Evolutionary conservation across 2,329 filamentous ascomycete genomes (phyloP).

Genomic region (Aureobasidium sp.): DNA sequence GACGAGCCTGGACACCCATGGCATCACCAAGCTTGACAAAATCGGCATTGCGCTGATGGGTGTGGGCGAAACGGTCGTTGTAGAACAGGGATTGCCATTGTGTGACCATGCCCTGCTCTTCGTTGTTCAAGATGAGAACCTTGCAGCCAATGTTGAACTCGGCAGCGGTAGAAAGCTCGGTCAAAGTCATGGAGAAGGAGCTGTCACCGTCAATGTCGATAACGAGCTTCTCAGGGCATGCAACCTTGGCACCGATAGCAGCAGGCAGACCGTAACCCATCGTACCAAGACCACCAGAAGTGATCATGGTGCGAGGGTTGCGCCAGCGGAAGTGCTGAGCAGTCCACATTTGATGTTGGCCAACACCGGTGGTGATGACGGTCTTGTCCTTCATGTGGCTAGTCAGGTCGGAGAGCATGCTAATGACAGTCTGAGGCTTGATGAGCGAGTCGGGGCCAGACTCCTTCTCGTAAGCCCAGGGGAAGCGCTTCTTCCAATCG

Average conservation of each 20-base stretch:
- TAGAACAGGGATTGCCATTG: conserved; percentile 99
- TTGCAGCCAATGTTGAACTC: conserved; percentile 98
- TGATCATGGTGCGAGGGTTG: conserved; percentile 87
- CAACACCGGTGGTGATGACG: conserved; percentile 88
- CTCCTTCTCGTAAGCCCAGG: conserved; percentile 75
- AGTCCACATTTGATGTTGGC: conserved; percentile 98
- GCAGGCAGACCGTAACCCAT: conserved; percentile 96
- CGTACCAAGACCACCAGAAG: conserved; percentile 87
- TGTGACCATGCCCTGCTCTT: conserved; percentile 97
- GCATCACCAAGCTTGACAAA: conserved; percentile 90
- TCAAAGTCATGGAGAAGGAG: conserved; percentile 98
- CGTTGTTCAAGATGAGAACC: conserved; percentile 91
- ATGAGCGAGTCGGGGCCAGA: conserved; percentile 65
- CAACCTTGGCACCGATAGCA: conserved; percentile 92
- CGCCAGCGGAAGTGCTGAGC: conserved; percentile 97
- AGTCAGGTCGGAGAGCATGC: conserved; percentile 80
- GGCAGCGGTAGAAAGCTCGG: conserved; percentile 83
- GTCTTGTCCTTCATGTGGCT: conserved; percentile 73
- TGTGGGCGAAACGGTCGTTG: conserved; percentile 86
- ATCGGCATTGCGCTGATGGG: conserved; percentile 90
- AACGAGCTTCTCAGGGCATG: conserved; percentile 71
- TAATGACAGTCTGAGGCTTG: conserved; percentile 90
- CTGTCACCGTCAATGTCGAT: conserved; percentile 96
- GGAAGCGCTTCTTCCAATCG: conserved; percentile 87
- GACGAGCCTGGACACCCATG: conserved; percentile 75